These are phyloP conservation scores for Calonectria leucothoes DNA, from an alignment of 2,329 filamentous ascomycete genomes.

Conservation along the genomic window DNA sequence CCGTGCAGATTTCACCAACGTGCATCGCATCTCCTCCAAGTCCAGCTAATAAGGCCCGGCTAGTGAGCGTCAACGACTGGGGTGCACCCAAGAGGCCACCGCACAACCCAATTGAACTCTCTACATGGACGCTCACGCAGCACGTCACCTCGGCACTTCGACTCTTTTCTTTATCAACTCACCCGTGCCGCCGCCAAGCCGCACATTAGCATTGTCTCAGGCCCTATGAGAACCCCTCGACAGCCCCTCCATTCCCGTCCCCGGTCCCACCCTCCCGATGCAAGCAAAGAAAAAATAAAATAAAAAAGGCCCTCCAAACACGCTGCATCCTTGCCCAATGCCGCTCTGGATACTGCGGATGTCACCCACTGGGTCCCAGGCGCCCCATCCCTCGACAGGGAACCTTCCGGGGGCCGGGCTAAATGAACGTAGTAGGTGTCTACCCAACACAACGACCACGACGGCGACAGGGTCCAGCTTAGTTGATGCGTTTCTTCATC, in stretches of 20 bases:
- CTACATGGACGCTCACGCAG: neutral
- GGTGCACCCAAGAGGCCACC: neutral
- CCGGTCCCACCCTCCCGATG: neutral
- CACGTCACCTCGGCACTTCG: conserved; percentile 1
- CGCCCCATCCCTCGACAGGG: neutral
- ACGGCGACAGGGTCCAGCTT: neutral
- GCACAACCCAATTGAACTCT: neutral
- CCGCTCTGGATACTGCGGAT: conserved; percentile 7
- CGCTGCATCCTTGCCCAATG: conserved; percentile 5
- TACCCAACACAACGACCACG: neutral
- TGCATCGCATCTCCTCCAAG: conserved; percentile 11
- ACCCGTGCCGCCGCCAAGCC: neutral
- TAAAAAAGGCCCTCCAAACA: neutral
- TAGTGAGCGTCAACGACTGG: neutral
- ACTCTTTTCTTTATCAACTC: neutral
- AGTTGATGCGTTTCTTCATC: conserved; percentile 9
- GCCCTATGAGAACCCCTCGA: neutral
- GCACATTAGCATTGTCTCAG: neutral
- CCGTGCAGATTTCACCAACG: conserved; percentile 15
- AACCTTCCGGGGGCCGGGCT: conserved; percentile 12
- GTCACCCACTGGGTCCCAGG: neutral
- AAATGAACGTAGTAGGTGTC: neutral
- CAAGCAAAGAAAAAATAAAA: neutral
- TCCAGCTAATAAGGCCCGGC: conserved; percentile 4
- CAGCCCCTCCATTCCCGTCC: conserved; percentile 7